Evolutionary conservation across 495 filamentous ascomycete genomes (phyloP), one percentile per base, ranked within the genome.

Genomic region (Daldinia childiae): DNA sequence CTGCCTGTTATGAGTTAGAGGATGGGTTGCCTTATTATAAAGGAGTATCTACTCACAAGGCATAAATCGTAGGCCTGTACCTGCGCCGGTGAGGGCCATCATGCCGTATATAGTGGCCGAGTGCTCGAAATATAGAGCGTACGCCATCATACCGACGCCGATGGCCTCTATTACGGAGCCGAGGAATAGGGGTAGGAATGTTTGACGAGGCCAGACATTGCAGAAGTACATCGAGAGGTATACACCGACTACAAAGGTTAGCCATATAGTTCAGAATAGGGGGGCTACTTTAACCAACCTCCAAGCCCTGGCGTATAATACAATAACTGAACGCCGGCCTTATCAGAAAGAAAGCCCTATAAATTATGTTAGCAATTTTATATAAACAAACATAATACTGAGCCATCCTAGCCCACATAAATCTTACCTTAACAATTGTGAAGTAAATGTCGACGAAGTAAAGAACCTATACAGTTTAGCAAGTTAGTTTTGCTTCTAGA

Each of bases 371-470:
- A 72, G 36, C 6, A 5, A 17, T 12, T 17, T 19, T 6, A n/a
- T 36, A 41, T 6, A n/a, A 6, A 15, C 21, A 29, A 4, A 29
- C 14, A 5, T 4, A 38, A 26, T 4, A 3, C 11, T 36, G 34
- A 36, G 34, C 12, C 12, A 12, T 9, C 11, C 3, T 14, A 14
- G 12, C 34, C 5, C 6, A 27, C 12, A 34, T 17, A 27, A 12
- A n/a, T 6, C 62, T 17, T 64, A 71, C 74, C 71, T 74, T 69
- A 1, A 88, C 87, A 8, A 89, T 70, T 2, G 83, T 79, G 71
- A 88, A 90, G 76, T 89, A 90, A 11, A 89, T 75, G 34, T 83
- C 82, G 70, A 89, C 83, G 67, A 88, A 90, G 74, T 90, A 90
- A 74, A 89, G 86, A 29, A 89, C 82, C 62, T 68, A 19, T 29